Evolutionary conservation across 345 rosid genomes (phyloP).

Genomic region (Reutealis trisperma): DNA sequence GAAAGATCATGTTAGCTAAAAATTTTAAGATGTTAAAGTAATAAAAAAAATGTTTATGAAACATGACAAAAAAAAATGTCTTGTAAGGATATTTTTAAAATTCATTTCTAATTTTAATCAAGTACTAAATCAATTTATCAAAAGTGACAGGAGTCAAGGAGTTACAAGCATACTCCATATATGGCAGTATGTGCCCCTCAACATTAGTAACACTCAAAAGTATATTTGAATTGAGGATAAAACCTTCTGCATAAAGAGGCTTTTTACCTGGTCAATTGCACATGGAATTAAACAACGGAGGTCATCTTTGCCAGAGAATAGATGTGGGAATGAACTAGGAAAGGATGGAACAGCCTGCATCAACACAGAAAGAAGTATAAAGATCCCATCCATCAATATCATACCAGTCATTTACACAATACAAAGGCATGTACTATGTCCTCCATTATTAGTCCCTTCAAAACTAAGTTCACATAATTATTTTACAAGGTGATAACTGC

Average conservation of each 20-base stretch:
- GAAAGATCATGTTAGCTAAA: too few species aligned
- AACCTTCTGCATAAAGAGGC: constrained; percentile 7
- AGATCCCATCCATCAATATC: background rate
- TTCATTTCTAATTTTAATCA: background rate
- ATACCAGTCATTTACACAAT: background rate
- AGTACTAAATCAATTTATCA: background rate
- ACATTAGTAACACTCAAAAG: background rate
- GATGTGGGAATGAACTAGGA: constrained; percentile 89
- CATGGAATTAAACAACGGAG: constrained; percentile 94
- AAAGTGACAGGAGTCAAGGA: background rate
- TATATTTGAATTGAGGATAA: background rate
- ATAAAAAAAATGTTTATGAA: too few species aligned
- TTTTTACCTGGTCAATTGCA: constrained; percentile 86
- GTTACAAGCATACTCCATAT: background rate
- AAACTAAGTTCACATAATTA: background rate
- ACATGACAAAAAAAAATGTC: too few species aligned
- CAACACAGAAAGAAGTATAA: constrained; percentile 2
- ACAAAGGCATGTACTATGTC: background rate
- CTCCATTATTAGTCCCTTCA: background rate
- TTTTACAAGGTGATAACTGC: background rate
- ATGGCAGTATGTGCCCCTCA: background rate
- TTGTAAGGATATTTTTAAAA: background rate
- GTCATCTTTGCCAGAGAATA: constrained; percentile 68
- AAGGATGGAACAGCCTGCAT: constrained; percentile 93
- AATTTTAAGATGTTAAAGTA: too few species aligned